A percentile compares a stretch with the other conserved stretches of the same genome.
Conservation (phyloP, 768 basidiomycete genomes). For the Boletus fagicola region DNA sequence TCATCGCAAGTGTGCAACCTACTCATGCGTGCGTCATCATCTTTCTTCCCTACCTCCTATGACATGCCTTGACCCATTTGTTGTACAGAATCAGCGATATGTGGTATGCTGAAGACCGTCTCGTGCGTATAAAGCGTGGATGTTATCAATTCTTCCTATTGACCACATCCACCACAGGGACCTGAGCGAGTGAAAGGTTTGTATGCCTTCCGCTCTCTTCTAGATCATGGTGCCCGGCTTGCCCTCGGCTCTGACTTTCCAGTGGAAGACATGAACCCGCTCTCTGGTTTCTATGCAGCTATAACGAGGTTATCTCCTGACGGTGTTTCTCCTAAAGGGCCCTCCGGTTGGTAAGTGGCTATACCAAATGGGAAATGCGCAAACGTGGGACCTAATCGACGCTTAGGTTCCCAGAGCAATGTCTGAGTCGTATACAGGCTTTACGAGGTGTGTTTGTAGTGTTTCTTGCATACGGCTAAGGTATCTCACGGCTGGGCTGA, state of each 20-base stretch:
- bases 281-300: slow-evolving; percentile 86
- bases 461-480: neutral
- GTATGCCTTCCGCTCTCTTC: slow-evolving; percentile 80
- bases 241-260: slow-evolving; percentile 89
- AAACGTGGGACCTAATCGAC: neutral
- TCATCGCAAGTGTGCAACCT: slow-evolving; percentile 89
- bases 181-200: slow-evolving; percentile 79
- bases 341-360: slow-evolving; percentile 69
- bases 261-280: slow-evolving; percentile 83
- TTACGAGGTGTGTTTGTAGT: slow-evolving; percentile 50
- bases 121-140: slow-evolving; percentile 45
- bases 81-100: slow-evolving; percentile 70
- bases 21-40: slow-evolving; percentile 67
- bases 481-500: neutral
- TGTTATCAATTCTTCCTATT: neutral
- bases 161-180: slow-evolving; percentile 46
- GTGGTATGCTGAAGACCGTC: slow-evolving; percentile 82
- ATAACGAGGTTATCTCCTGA: slow-evolving; percentile 67
- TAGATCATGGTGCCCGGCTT: slow-evolving; percentile 64
- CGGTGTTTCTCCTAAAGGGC: slow-evolving; percentile 79
- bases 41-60: neutral
- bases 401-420: slow-evolving; percentile 78
- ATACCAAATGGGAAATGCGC: neutral
- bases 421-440: slow-evolving; percentile 72
- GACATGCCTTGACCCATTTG: neutral